Conservation (phyloP, 352 stramenopile species). For the Pythium phragmitis region DNA sequence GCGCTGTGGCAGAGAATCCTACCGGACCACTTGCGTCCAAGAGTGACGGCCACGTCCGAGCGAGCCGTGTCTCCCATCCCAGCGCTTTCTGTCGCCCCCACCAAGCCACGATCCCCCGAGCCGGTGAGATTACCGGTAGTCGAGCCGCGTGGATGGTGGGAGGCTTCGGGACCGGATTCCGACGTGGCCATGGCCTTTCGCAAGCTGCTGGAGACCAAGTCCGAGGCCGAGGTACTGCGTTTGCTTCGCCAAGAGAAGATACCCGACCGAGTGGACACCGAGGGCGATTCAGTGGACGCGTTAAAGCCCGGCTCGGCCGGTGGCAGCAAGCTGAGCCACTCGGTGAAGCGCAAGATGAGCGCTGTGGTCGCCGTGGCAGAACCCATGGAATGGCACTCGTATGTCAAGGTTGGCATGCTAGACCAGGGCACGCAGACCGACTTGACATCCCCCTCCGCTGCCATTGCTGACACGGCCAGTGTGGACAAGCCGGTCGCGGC, state of each 20-base stretch:
- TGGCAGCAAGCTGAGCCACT: too few relatives aligned
- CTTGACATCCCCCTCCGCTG: neutral
- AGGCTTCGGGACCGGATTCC: constrained; percentile 15
- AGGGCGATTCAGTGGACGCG: too few relatives aligned
- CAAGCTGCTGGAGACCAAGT: constrained; percentile 34
- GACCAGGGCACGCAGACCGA: constrained; percentile 54
- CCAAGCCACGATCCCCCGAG: neutral
- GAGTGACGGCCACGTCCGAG: constrained; percentile 18
- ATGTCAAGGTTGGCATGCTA: constrained; percentile 44
- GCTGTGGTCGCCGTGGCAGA: constrained; percentile 54
- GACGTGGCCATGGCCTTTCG: constrained; percentile 39
- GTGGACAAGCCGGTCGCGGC: constrained; percentile 4
- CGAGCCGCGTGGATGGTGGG: constrained; percentile 14
- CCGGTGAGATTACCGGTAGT: neutral
- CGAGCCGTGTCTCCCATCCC: constrained; percentile 40
- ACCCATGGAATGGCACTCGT: constrained; percentile 67
- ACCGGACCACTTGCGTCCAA: constrained; percentile 21
- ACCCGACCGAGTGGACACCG: neutral
- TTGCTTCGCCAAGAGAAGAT: constrained; percentile 29
- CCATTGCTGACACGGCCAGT: constrained; percentile 20
- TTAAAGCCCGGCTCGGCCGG: too few relatives aligned
- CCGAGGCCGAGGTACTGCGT: constrained; percentile 42
- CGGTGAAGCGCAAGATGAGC: constrained; percentile 43
- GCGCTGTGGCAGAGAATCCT: constrained; percentile 30
- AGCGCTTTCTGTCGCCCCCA: constrained; percentile 4